Conservation (phyloP, 1,284 basidiomycete species). For the Microbotryum intermedium region DNA sequence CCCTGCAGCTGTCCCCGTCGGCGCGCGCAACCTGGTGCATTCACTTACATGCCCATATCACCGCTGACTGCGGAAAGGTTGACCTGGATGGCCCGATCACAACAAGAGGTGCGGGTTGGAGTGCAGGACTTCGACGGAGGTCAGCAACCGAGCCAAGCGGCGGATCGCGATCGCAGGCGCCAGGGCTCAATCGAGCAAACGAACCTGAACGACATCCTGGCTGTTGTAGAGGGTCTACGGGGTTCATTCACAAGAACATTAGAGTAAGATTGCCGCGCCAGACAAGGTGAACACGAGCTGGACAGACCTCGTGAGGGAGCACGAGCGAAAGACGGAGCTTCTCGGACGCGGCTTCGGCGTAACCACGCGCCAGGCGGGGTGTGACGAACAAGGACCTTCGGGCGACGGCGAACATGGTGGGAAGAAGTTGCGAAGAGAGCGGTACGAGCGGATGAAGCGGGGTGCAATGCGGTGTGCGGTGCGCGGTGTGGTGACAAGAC, state of each 20-base stretch:
- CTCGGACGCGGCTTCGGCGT: slow-evolving; percentile 69
- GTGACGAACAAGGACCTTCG: slow-evolving; percentile 1
- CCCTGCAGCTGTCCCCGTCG: too few species aligned
- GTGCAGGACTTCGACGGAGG: too few species aligned
- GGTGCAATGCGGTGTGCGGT: too few species aligned
- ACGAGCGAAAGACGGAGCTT: slow-evolving; percentile 84
- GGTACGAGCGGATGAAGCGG: background rate
- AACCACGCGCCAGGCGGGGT: slow-evolving; percentile 39
- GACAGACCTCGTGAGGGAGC: slow-evolving; percentile 81
- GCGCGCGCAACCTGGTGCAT: too few species aligned
- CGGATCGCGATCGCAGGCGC: too few species aligned
- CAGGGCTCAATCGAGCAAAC: too few species aligned
- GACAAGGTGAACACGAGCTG: background rate
- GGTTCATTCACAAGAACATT: background rate
- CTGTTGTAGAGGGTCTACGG: slow-evolving; percentile 74
- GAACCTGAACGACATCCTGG: slow-evolving; percentile 57
- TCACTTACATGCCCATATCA: slow-evolving; percentile 76
- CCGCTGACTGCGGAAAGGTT: slow-evolving; percentile 88
- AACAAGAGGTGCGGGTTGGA: too few species aligned
- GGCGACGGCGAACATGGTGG: slow-evolving; percentile 7
- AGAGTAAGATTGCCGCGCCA: background rate
- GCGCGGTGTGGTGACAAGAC: background rate
- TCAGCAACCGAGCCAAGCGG: too few species aligned
- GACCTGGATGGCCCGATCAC: too few species aligned
- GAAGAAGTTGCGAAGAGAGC: background rate